Conservation (phyloP, 1,284 basidiomycete genomes). For the Ustilago loliicola region DNA sequence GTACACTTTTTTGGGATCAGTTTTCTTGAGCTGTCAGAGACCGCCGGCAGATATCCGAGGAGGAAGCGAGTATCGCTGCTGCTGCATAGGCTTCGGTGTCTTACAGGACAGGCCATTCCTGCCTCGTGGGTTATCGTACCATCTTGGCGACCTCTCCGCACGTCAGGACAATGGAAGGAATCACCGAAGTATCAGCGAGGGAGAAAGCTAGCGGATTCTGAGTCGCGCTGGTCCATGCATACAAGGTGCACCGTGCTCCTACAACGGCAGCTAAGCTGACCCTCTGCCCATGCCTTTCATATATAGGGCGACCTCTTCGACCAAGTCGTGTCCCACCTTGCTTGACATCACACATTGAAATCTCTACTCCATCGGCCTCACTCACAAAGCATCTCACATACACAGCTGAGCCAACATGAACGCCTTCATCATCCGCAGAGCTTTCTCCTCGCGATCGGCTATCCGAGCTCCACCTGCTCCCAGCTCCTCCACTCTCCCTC, state of each 20-base stretch:
- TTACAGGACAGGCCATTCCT: conserved; percentile 4
- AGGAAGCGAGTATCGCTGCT: conserved; percentile 10
- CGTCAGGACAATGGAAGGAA: not conserved
- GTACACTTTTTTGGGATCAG: conserved; percentile 6
- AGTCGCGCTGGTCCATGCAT: conserved; percentile 2
- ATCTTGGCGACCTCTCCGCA: conserved; percentile 14
- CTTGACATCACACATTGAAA: not conserved
- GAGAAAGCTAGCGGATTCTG: not conserved
- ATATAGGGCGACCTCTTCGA: not conserved
- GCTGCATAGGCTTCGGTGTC: conserved; percentile 14
- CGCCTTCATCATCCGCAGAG: conserved; percentile 28
- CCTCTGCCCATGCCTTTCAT: not conserved
- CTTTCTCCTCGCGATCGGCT: conserved; percentile 46
- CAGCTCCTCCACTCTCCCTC: conserved; percentile 18
- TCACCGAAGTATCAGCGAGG: conserved; percentile 1
- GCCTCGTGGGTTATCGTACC: conserved; percentile 26
- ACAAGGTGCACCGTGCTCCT: not conserved
- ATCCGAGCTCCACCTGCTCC: conserved; percentile 49
- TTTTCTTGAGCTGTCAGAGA: conserved; percentile 28
- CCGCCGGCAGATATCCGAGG: conserved; percentile 10
- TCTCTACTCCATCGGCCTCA: not conserved
- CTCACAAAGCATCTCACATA: not conserved
- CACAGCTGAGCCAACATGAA: conserved; percentile 22
- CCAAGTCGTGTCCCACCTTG: not conserved
- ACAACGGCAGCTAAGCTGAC: not conserved